Conservation (phyloP, 2,329 filamentous ascomycete species). For the Laburnicola sp. region DNA sequence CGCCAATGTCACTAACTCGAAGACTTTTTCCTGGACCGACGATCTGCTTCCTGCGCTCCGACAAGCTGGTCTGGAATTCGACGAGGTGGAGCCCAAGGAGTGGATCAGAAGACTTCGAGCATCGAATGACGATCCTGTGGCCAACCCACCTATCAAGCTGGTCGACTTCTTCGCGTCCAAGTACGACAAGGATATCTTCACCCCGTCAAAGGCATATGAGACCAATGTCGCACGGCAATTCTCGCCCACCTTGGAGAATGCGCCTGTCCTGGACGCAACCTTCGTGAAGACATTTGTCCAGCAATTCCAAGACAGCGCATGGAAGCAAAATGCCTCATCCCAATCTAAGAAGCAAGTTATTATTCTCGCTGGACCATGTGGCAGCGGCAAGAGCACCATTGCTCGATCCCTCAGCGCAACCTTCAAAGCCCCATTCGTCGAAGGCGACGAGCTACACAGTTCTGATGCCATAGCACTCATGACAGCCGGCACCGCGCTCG, state of each 20-base stretch:
- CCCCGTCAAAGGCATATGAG: conserved; percentile 19
- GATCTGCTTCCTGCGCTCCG: conserved; percentile 57
- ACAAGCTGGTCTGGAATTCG: conserved; percentile 44
- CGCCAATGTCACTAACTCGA: conserved; percentile 59
- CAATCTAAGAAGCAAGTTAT: conserved; percentile 29
- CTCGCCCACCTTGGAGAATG: conserved; percentile 21
- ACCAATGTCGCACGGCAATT: conserved; percentile 18
- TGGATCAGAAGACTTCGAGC: conserved; percentile 42
- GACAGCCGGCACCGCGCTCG: conserved; percentile 33
- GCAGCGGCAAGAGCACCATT: conserved; percentile 49
- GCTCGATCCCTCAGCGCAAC: conserved; percentile 34
- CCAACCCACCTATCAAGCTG: conserved; percentile 58
- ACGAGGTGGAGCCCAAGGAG: conserved; percentile 28
- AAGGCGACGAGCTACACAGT: conserved; percentile 48
- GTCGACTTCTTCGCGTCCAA: conserved; percentile 58
- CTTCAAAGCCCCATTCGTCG: conserved; percentile 44
- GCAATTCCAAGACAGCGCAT: conserved; percentile 26
- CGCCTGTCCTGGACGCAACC: conserved; percentile 16
- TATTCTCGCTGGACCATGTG: conserved; percentile 48
- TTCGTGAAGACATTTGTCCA: conserved; percentile 26
- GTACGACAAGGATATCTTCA: conserved; percentile 47
- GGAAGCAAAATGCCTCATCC: conserved; percentile 1
- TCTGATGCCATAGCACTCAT: conserved; percentile 40
- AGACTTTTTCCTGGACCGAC: conserved; percentile 55
- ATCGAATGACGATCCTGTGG: conserved; percentile 53